phyloP scores from a whole-genome alignment of 192 early-diverging fungal genomes.

The Haplosporangium gracile region DNA sequence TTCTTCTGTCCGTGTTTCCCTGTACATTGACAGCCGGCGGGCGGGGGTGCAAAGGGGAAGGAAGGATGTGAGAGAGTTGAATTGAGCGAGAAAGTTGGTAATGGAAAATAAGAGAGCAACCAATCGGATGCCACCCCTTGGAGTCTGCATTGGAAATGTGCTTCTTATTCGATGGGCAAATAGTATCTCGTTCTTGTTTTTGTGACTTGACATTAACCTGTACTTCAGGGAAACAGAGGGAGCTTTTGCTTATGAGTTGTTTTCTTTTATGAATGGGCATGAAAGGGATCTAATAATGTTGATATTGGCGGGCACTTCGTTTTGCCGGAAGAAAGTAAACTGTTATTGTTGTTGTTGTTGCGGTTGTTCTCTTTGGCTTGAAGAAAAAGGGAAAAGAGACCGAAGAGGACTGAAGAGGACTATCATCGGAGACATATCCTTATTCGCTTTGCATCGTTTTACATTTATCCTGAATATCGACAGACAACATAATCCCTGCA shows the following conservation, averaged over 20 bases:
- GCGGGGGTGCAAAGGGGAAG: neutral
- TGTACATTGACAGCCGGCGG: slow-evolving; percentile 2
- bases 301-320: neutral
- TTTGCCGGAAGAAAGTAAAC: neutral
- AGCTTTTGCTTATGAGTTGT: neutral
- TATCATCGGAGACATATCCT: neutral
- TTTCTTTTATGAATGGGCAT: neutral
- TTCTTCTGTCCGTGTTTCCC: neutral
- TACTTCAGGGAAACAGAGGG: neutral
- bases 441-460: neutral
- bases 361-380: neutral
- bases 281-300: neutral
- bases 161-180: neutral
- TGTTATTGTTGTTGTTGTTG: too few relatives aligned
- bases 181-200: neutral
- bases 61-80: neutral
- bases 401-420: too few relatives aligned
- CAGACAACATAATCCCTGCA: neutral
- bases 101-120: neutral
- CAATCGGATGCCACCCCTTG: neutral
- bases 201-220: neutral
- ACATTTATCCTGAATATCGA: neutral
- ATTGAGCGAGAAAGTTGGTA: neutral
- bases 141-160: neutral
- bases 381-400: neutral